Conservation (phyloP, 2,329 filamentous ascomycete species). For the Setomelanomma holmii region DNA sequence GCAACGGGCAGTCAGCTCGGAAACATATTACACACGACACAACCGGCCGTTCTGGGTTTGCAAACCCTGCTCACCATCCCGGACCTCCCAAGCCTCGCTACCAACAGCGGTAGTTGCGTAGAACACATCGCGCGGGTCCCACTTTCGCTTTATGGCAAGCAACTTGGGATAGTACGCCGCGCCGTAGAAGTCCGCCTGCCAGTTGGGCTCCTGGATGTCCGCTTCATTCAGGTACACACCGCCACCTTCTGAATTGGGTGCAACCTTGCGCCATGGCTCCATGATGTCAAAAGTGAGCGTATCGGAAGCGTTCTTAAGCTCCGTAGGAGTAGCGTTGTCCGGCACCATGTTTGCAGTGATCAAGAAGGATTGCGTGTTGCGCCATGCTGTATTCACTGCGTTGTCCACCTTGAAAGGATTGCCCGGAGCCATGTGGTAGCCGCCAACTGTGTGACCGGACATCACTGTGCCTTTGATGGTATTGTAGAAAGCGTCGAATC, state of each 20-base stretch:
- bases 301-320: slow-evolving; percentile 5
- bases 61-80: slow-evolving; percentile 14
- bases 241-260: slow-evolving; percentile 21
- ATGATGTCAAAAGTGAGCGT: slow-evolving; percentile 15
- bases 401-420: slow-evolving; percentile 22
- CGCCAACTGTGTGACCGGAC: slow-evolving; percentile 8
- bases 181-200: slow-evolving; percentile 31
- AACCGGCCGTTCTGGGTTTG: slow-evolving; percentile 20
- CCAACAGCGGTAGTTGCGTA: slow-evolving; percentile 37
- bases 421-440: slow-evolving; percentile 18
- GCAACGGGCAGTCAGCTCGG: neutral
- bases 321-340: slow-evolving; percentile 6
- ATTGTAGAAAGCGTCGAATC: slow-evolving; percentile 15
- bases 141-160: slow-evolving; percentile 35
- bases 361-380: slow-evolving; percentile 15
- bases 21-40: slow-evolving; percentile 6
- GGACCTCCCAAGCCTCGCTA: slow-evolving; percentile 33
- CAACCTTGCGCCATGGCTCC: slow-evolving; percentile 14
- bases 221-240: slow-evolving; percentile 38
- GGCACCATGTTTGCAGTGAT: slow-evolving; percentile 10
- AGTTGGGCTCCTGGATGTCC: slow-evolving; percentile 29
- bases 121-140: slow-evolving; percentile 39
- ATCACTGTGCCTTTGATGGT: slow-evolving; percentile 17
- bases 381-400: slow-evolving; percentile 23
- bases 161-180: slow-evolving; percentile 29